Evolutionary conservation across 1,284 basidiomycete genomes (phyloP), one percentile per base, ranked within the genome.

Genomic region (Omphalotus olearius): DNA sequence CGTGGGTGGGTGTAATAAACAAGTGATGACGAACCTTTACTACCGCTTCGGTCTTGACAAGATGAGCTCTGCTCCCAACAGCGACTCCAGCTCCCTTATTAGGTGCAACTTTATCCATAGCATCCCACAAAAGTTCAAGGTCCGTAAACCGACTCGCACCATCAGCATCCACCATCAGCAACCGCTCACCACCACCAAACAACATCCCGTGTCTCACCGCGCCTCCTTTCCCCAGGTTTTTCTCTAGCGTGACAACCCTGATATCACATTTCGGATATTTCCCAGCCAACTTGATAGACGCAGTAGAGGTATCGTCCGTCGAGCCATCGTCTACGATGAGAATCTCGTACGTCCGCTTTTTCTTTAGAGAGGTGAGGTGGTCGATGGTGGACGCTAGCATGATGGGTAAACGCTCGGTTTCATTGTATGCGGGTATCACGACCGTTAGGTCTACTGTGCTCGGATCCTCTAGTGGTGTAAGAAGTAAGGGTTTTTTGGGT

Each of bases 121-220:
- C 79, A 1, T 69, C 68, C 78, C 91, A 90, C 13, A 98, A 69
- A 25, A 72, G 61, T 57, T 88, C 83, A 11, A 97, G 65, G 61
- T 96, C 94, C 42, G 82, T 74, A 59, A 98, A 95, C 36, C 82
- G 76, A 55, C 91, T 93, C 18, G 94, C 94, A 1, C 91, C 94
- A 60, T 98, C 94, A 5, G 94, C 94, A 63, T 98, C 94, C 33
- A 88, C 93, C 80, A 97, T 94, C 44, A 97, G 71, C 45, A 97
- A 72, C n/a, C 89, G 71, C 55, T 75, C 67, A 4, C 94, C 94
- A 3, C 91, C 77, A 4, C 82, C 78, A 62, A 90, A 85, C 54
- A 95, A 66, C 79, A 93, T 89, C 40, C 92, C 93, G 68, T 96
- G 93, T 38, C 88, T 76, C 17, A 97, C 93, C 0, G 93, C 91